Base-by-base conservation (phyloP, 257 asterid species). In the Solanum etuberosum region DNA sequence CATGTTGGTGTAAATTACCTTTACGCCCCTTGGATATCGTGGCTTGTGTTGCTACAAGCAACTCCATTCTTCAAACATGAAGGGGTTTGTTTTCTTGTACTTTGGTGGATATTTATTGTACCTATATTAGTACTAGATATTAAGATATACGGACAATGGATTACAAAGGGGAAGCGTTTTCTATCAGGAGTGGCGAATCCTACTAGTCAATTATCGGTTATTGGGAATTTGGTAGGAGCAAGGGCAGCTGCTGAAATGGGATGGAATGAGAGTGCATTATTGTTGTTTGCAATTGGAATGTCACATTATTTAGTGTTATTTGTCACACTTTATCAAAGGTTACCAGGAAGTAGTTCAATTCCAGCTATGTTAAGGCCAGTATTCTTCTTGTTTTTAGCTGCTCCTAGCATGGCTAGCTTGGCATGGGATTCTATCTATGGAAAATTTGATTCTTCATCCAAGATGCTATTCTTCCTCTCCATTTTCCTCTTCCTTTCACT, bases 81-180 rank as follows among this genome's bases (percentile, higher is more conserved):
- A 76, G 67, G 16, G 32, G 21, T 29, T 16, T 85, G 35, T 46
- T 71, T 63, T 48, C 27, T 42, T 20, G 83, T 40, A 5, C 83
- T 88, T 21, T 88, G 90, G 84, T 88, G 85, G 59, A 67, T 70
- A 6, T 86, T 88, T 5, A 43, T 86, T 34, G 68, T 35, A 42
- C 90, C 90, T 4, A 88, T 88, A 48, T 14, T 88, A 1, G 87
- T 15, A 18, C 88, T 88, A 11, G 90, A 88, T 48, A 67, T 88
- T 16, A 88, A 88, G 70, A 86, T 88, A 14, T 88, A 88, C 43
- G 90, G 88, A 31, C 90, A 88, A 34, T 88, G 90, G 90, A 61
- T 88, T 20, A 85, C 88, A 3, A 86, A 86, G 8, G 90, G 90
- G 32, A 86, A 88, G 82, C 51, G 88, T 35, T 76, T 80, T 7